phyloP scores from a whole-genome alignment of 2,329 filamentous ascomycete genomes.

The Hypoxylon sp. region DNA sequence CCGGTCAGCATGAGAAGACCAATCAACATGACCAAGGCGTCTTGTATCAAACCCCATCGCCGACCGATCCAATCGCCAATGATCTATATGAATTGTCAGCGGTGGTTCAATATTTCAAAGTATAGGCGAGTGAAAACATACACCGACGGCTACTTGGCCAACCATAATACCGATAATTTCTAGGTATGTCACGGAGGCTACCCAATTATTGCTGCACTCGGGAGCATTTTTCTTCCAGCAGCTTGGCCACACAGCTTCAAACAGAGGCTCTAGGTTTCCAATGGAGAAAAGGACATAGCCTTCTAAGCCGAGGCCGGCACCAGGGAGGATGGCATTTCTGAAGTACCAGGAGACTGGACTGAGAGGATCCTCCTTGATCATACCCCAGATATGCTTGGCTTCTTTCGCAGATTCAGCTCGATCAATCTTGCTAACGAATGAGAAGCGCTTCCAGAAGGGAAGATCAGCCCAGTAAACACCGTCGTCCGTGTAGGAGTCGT shows the following conservation, averaged over 20 bases:
- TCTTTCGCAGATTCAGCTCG: slow-evolving; percentile 78
- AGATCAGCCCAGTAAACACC: slow-evolving; percentile 96
- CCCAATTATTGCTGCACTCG: slow-evolving; percentile 84
- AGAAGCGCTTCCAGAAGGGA: slow-evolving; percentile 75
- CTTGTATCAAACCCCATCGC: slow-evolving; percentile 95
- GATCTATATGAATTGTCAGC: slow-evolving; percentile 56
- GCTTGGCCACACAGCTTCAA: slow-evolving; percentile 78
- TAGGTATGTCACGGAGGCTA: slow-evolving; percentile 87
- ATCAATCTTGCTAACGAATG: slow-evolving; percentile 84
- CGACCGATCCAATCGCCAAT: slow-evolving; percentile 85
- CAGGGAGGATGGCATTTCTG: slow-evolving; percentile 90
- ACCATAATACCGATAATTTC: slow-evolving; percentile 96
- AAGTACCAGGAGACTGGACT: slow-evolving; percentile 90
- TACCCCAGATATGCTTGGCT: slow-evolving; percentile 75
- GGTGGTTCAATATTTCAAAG: slow-evolving; percentile 6
- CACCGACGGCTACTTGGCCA: slow-evolving; percentile 89
- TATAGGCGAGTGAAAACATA: slow-evolving; percentile 56
- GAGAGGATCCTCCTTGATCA: slow-evolving; percentile 90
- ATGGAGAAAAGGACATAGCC: slow-evolving; percentile 98
- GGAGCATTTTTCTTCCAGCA: slow-evolving; percentile 79
- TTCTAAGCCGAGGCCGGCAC: slow-evolving; percentile 92
- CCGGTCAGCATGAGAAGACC: slow-evolving; percentile 93
- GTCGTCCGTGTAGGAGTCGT: slow-evolving; percentile 86
- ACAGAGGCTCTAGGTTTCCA: slow-evolving; percentile 89
- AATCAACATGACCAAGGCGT: slow-evolving; percentile 93